These are phyloP conservation scores for Trametes meyenii DNA, from an alignment of 768 basidiomycete genomes.

Conservation along the genomic window DNA sequence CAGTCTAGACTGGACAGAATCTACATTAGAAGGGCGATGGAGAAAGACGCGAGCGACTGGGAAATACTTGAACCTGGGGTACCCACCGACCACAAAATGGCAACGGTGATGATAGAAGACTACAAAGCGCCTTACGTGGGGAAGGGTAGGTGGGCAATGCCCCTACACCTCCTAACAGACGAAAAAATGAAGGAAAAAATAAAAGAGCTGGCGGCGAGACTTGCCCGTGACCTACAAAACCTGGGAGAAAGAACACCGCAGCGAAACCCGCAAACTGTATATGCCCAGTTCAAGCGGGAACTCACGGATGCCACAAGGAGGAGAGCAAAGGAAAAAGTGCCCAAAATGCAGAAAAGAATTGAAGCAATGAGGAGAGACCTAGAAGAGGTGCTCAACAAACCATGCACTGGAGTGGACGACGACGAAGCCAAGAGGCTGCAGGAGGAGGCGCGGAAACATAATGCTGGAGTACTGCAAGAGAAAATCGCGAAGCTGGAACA, in stretches of 20 bases:
- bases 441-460: neutral
- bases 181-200: neutral
- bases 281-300: neutral
- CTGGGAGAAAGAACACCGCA: neutral
- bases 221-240: neutral
- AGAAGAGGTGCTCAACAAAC: neutral
- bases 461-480: neutral
- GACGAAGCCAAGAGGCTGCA: no score
- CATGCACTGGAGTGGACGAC: neutral
- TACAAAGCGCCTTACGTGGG: conserved; percentile 8
- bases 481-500: neutral
- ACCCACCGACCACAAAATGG: conserved; percentile 11
- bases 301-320: neutral
- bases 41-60: neutral
- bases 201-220: neutral
- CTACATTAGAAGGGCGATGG: neutral
- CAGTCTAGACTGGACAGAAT: no score
- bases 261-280: neutral
- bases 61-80: neutral
- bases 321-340: neutral
- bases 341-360: neutral
- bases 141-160: conserved; percentile 9
- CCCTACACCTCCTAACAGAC: neutral
- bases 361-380: neutral
- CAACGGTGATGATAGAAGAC: neutral